Conservation (phyloP, 2,329 filamentous ascomycete species). For the Ilyonectria mors-panacis region DNA sequence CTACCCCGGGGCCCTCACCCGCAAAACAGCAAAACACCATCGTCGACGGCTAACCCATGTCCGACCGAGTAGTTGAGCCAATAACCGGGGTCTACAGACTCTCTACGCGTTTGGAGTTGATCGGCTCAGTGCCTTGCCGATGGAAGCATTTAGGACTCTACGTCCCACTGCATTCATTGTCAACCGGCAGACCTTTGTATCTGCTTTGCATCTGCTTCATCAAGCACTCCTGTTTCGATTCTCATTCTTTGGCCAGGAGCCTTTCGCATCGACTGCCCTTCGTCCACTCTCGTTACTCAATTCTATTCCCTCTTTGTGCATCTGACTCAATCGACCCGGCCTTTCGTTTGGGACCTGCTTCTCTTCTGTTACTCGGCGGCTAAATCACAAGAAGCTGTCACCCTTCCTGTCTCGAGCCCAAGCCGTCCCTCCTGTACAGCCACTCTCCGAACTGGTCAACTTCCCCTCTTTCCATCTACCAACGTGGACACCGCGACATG, state of each 20-base stretch:
- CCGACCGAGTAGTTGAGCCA: slow-evolving; percentile 3
- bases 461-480: neutral
- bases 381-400: slow-evolving; percentile 22
- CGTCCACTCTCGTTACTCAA: slow-evolving; percentile 9
- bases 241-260: slow-evolving; percentile 20
- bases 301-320: slow-evolving; percentile 5
- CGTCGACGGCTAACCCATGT: slow-evolving; percentile 12
- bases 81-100: slow-evolving; percentile 8
- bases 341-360: slow-evolving; percentile 21
- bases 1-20: slow-evolving; percentile 15
- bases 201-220: neutral
- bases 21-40: slow-evolving; percentile 20
- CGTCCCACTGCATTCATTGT: slow-evolving; percentile 19
- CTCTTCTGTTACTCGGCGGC: slow-evolving; percentile 13
- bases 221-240: slow-evolving; percentile 11
- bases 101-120: slow-evolving; percentile 24
- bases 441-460: neutral
- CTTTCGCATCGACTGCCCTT: slow-evolving; percentile 17
- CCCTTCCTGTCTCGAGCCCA: slow-evolving; percentile 16
- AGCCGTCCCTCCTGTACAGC: neutral
- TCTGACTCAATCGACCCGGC: slow-evolving; percentile 22
- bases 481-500: slow-evolving; percentile 37
- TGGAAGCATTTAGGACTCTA: slow-evolving; percentile 26
- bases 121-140: slow-evolving; percentile 33
- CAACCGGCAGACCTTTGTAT: neutral